Conservation (phyloP, 345 rosid genomes). For the Gossypium mustelinum region DNA sequence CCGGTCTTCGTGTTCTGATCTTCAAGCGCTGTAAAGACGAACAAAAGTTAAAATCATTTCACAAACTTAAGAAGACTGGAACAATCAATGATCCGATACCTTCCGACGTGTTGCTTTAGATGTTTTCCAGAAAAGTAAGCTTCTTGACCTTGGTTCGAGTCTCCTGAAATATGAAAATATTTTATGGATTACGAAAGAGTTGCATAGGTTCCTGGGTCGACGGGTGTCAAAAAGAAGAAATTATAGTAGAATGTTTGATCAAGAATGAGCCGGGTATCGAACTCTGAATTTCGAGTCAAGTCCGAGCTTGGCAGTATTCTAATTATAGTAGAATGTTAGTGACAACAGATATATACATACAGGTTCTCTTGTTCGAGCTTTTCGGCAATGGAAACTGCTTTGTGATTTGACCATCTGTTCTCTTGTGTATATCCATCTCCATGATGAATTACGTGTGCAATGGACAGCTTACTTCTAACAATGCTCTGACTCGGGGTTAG, state of each 20-base stretch:
- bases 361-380: constrained; percentile 94
- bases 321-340: neutral
- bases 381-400: constrained; percentile 83
- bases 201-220: neutral
- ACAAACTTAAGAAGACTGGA: neutral
- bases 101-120: constrained; percentile 56
- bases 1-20: constrained; percentile 46
- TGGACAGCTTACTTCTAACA: constrained; percentile 82
- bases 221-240: neutral
- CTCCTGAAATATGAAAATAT: constrained; percentile 51
- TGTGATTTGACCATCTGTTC: constrained; percentile 66
- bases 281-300: too few species aligned
- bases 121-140: constrained; percentile 83
- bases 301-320: too few species aligned
- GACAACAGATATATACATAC: constrained; percentile 43
- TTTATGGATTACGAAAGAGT: neutral
- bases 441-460: constrained; percentile 80
- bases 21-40: constrained; percentile 56
- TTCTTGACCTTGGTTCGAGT: constrained; percentile 84
- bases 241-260: neutral
- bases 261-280: too few species aligned
- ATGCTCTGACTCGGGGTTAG: constrained; percentile 62
- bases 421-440: constrained; percentile 69
- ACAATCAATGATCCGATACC: constrained; percentile 32
- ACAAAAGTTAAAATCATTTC: neutral